A percentile compares a stretch with the other conserved stretches of the same genome.
phyloP scores from a whole-genome alignment of 306 rosid genomes.

The Malus fusca region DNA sequence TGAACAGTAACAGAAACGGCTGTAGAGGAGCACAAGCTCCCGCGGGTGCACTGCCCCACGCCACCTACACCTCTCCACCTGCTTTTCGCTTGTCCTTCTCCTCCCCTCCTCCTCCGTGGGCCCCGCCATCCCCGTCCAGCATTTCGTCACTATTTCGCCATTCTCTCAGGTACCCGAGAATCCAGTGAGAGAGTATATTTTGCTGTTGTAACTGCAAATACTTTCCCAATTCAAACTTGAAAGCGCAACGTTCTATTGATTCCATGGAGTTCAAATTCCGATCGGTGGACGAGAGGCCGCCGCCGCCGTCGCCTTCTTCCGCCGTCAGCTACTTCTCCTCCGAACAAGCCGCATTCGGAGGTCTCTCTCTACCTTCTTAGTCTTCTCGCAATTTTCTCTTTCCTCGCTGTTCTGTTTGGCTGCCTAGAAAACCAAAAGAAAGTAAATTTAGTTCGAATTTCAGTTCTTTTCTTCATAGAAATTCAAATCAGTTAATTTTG shows the following conservation, averaged over 20 bases:
- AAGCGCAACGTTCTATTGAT: not conserved
- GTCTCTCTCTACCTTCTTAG: not conserved
- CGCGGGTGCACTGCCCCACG: not conserved
- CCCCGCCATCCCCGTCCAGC: not conserved
- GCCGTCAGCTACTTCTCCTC: not conserved
- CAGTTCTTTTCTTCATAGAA: not conserved
- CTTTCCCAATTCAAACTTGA: not conserved
- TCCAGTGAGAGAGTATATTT: not conserved
- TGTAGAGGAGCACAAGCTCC: not conserved
- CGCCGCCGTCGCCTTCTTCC: not conserved
- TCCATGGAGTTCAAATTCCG: constrained; percentile 47
- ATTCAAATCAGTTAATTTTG: not conserved
- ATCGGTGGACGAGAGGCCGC: constrained; percentile 14
- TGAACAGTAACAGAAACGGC: no score
- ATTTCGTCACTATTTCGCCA: not conserved
- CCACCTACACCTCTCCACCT: not conserved
- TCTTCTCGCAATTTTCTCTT: not conserved
- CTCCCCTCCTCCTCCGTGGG: not conserved
- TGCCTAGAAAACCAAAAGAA: not conserved
- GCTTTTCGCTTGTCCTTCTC: not conserved
- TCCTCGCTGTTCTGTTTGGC: not conserved
- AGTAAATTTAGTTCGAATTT: not conserved
- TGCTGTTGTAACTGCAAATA: not conserved
- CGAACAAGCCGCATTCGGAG: not conserved
- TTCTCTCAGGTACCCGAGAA: not conserved